Base-by-base conservation (phyloP, 2,329 filamentous ascomycete species). In the Knufia fluminis region DNA sequence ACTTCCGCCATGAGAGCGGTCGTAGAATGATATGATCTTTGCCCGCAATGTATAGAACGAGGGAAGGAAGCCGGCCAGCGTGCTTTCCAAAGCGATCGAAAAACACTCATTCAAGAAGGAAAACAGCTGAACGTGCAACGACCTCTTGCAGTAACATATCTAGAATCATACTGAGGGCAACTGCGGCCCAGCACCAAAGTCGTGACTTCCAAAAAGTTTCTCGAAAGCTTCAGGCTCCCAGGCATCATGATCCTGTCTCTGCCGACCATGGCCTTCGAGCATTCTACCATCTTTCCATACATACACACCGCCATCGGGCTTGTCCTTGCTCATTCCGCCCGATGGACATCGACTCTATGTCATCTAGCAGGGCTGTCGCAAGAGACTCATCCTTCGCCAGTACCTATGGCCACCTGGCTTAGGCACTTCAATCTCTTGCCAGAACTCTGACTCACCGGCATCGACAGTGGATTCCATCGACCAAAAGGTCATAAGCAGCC, bases 1-100 rank as follows among this genome's bases (percentile, higher is more conserved):
- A 39, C 14, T 31, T 53, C 24, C 9, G 55, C 52, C 56, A 58
- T 58, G 46, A 42, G 32, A 48, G 16, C 28, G 22, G 4, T 17
- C 3, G 33, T 48, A 10, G 45, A 31, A 16, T 19, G 31, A 22
- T 28, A 40, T 3, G 8, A 33, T 26, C n/a, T 45, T 45, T 45
- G 42, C 42, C 42, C 14, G 22, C 35, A 26, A 48, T 17, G 12
- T 7, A 12, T 19, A 22, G 24, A 12, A 28, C 20, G 20, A 20
- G 22, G 3, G 14, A 10, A 8, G 35, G 22, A 48, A 39, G 33
- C n/a, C 33, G 45, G 22, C 45, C 45, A 48, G 45, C 45, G 45
- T 32, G 23, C 45, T 33, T 31, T 48, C 33, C 33, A 31, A 17
- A 22, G 8, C 17, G n/a, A 6, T 8, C 4, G 4, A 10, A 28